phyloP scores from a whole-genome alignment of 495 filamentous ascomycete genomes.

The Hypoxylon lenormandii region DNA sequence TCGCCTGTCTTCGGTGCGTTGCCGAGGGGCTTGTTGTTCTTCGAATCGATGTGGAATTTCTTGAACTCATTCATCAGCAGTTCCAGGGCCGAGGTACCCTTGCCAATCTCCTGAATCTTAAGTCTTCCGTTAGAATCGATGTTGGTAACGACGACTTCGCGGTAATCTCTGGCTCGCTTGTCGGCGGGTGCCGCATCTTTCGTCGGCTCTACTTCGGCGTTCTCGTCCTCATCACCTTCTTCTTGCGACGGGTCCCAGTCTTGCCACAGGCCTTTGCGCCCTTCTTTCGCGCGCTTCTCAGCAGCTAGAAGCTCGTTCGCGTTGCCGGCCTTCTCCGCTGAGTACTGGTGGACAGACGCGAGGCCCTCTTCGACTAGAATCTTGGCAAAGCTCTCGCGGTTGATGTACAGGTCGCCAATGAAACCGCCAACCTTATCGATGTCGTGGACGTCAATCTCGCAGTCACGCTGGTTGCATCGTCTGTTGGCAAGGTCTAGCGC shows the following conservation, averaged over 20 bases:
- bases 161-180: conserved; percentile 82
- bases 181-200: conserved; percentile 60
- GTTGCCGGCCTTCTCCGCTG: conserved; percentile 93
- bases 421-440: conserved; percentile 97
- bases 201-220: conserved; percentile 63
- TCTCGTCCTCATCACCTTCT: conserved; percentile 67
- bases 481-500: conserved; percentile 89
- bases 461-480: conserved; percentile 91
- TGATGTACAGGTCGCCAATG: conserved; percentile 92
- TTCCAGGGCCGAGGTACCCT: conserved; percentile 82
- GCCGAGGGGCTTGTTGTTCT: conserved; percentile 76
- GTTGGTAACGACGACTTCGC: conserved; percentile 89
- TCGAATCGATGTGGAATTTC: conserved; percentile 79
- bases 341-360: conserved; percentile 90
- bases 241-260: conserved; percentile 91
- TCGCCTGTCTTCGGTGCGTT: conserved; percentile 90
- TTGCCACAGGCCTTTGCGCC: conserved; percentile 86
- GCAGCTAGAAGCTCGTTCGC: conserved; percentile 87
- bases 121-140: conserved; percentile 79
- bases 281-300: conserved; percentile 87
- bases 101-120: conserved; percentile 88
- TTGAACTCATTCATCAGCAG: conserved; percentile 89
- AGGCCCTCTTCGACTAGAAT: conserved; percentile 92
- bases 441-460: conserved; percentile 94
- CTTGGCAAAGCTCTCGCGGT: conserved; percentile 96